Conservation (phyloP, 2,329 filamentous ascomycete genomes). For the Penicillium fuscoglaucum region DNA sequence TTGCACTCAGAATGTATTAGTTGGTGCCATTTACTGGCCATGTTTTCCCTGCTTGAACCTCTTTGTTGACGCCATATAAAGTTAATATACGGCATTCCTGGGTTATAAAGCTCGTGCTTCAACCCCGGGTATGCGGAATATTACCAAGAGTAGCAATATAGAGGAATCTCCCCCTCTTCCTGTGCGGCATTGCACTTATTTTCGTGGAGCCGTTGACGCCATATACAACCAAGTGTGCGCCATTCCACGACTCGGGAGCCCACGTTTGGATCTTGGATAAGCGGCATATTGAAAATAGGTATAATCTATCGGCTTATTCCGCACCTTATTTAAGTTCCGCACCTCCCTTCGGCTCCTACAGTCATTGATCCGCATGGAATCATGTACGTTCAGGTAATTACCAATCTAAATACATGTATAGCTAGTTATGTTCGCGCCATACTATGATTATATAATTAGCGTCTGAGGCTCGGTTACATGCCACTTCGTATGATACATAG, state of each 20-base stretch:
- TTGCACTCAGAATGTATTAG: not conserved
- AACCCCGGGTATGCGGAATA: not conserved
- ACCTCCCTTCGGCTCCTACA: not conserved
- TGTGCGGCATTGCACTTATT: too few relatives aligned
- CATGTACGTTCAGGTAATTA: not conserved
- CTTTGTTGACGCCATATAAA: not conserved
- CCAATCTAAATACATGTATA: too few relatives aligned
- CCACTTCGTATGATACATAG: not conserved
- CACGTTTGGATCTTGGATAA: not conserved
- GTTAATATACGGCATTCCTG: not conserved
- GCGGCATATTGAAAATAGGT: too few relatives aligned
- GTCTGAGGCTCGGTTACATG: not conserved
- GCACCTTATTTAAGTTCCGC: not conserved
- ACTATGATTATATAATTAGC: not conserved
- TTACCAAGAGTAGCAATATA: not conserved
- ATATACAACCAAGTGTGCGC: not conserved
- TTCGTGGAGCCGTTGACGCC: not conserved
- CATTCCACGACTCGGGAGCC: not conserved
- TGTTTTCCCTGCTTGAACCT: not conserved
- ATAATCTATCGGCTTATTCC: not conserved
- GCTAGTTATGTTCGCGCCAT: too few relatives aligned
- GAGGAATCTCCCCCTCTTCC: too few relatives aligned
- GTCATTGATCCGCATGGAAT: not conserved
- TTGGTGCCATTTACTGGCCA: not conserved
- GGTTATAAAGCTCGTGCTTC: not conserved